A percentile compares a stretch with the other conserved stretches of the same genome.
Conservation (phyloP, 352 stramenopile species). For the Bremia lactucae region DNA sequence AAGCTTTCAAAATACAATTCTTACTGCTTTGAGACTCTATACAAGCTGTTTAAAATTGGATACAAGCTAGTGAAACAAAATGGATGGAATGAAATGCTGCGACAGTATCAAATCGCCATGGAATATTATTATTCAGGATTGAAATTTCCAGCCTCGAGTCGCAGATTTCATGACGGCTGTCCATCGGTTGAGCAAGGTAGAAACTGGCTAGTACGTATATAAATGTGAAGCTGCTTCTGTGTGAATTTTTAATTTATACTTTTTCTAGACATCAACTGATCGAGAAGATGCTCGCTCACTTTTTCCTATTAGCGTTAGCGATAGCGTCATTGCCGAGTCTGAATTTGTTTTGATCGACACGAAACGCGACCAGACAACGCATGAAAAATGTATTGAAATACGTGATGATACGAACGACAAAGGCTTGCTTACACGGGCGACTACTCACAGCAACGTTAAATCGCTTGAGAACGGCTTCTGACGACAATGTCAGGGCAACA, state of each 20-base stretch:
- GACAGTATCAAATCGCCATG: conserved; percentile 44
- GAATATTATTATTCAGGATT: conserved; percentile 50
- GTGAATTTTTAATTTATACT: not conserved
- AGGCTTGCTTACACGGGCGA: not conserved
- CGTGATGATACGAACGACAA: conserved; percentile 1
- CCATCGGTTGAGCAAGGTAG: conserved; percentile 26
- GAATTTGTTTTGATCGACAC: conserved; percentile 29
- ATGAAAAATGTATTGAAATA: conserved; percentile 6
- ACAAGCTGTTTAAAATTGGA: conserved; percentile 26
- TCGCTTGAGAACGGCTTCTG: not conserved
- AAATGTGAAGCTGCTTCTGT: not conserved
- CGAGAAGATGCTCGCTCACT: conserved; percentile 23
- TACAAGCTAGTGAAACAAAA: conserved; percentile 29
- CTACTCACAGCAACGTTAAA: conserved; percentile 1
- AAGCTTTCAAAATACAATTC: conserved; percentile 12
- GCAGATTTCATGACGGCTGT: conserved; percentile 20
- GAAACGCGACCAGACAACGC: conserved; percentile 9
- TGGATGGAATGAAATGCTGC: conserved; percentile 29
- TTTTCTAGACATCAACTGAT: conserved; percentile 24
- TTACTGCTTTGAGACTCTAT: conserved; percentile 5
- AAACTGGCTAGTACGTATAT: conserved; percentile 40
- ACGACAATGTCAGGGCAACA: conserved; percentile 2
- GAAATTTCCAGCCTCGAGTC: conserved; percentile 21
- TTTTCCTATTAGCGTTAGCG: conserved; percentile 22
- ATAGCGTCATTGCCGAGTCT: conserved; percentile 11